Conservation (phyloP, 177 flowering plant species). For the Vitis hybrid region DNA sequence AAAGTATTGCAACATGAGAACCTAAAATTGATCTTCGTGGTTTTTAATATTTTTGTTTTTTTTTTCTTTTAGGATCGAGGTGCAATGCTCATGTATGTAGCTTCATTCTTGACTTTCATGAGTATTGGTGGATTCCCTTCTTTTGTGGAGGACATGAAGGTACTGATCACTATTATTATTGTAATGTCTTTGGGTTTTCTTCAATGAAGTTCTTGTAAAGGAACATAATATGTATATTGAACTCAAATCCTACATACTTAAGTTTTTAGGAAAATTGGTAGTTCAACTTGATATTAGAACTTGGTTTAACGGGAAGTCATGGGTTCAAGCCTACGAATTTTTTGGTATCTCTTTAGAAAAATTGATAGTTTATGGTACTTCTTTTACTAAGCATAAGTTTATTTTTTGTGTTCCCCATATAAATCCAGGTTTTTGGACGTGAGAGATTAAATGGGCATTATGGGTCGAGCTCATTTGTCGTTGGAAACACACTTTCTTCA, state of each 20-base stretch:
- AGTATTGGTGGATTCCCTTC: slow-evolving; percentile 62
- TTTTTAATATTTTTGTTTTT: background rate
- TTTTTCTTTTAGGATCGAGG: slow-evolving; percentile 35
- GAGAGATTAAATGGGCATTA: slow-evolving; percentile 76
- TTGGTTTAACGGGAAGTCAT: too few relatives aligned
- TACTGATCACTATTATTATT: background rate
- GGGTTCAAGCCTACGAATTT: too few relatives aligned
- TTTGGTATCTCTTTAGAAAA: too few relatives aligned
- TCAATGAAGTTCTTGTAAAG: too few relatives aligned
- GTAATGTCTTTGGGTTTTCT: too few relatives aligned
- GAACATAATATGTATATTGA: too few relatives aligned
- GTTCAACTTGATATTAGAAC: too few relatives aligned
- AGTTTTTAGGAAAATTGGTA: too few relatives aligned
- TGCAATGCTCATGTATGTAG: slow-evolving; percentile 37
- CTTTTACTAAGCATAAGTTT: too few relatives aligned
- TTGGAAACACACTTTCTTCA: slow-evolving; percentile 61
- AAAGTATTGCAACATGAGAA: background rate
- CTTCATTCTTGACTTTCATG: slow-evolving; percentile 47
- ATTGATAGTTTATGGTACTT: too few relatives aligned
- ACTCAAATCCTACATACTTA: too few relatives aligned
- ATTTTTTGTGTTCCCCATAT: background rate
- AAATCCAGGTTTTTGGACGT: slow-evolving; percentile 43
- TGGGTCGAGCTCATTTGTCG: slow-evolving; percentile 44
- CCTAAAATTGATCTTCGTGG: background rate
- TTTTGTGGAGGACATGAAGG: slow-evolving; percentile 37